These are phyloP conservation scores for Prunella vulgaris DNA, from an alignment of 257 asterid genomes.

Conservation along the genomic window DNA sequence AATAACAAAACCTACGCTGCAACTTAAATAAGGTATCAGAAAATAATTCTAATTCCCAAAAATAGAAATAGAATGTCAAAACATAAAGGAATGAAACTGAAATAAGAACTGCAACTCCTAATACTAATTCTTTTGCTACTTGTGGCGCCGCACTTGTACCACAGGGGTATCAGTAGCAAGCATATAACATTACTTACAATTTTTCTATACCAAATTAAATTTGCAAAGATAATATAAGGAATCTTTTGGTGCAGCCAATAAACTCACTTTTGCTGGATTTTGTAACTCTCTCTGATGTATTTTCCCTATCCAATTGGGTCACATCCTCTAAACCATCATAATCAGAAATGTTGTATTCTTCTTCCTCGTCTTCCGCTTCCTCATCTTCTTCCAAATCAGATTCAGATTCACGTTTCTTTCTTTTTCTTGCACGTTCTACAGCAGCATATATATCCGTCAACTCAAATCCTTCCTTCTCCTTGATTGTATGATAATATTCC, in stretches of 20 bases:
- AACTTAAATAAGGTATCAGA: too few relatives aligned
- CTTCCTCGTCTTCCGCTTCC: background rate
- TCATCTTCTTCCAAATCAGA: background rate
- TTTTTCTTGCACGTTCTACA: background rate
- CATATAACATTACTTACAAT: background rate
- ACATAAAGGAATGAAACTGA: too few relatives aligned
- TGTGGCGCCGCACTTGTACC: too few relatives aligned
- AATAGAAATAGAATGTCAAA: too few relatives aligned
- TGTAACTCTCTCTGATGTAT: background rate
- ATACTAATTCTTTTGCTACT: too few relatives aligned
- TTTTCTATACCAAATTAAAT: background rate
- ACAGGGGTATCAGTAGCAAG: too few relatives aligned
- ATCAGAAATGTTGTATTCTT: background rate
- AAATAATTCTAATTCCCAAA: too few relatives aligned
- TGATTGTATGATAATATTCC: background rate
- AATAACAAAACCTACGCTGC: too few relatives aligned
- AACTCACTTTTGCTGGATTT: background rate
- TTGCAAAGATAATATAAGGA: background rate
- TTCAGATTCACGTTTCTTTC: background rate
- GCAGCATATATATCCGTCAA: background rate
- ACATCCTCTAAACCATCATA: background rate
- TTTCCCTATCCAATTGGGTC: background rate
- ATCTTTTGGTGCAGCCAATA: too few relatives aligned
- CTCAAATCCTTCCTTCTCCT: background rate
- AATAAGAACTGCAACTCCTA: too few relatives aligned